Percentiles rank a stretch among this genome's conserved stretches.
These are phyloP conservation scores for Plasmodium inui DNA, from an alignment of 169 alveolate species.

Conservation along the genomic window DNA sequence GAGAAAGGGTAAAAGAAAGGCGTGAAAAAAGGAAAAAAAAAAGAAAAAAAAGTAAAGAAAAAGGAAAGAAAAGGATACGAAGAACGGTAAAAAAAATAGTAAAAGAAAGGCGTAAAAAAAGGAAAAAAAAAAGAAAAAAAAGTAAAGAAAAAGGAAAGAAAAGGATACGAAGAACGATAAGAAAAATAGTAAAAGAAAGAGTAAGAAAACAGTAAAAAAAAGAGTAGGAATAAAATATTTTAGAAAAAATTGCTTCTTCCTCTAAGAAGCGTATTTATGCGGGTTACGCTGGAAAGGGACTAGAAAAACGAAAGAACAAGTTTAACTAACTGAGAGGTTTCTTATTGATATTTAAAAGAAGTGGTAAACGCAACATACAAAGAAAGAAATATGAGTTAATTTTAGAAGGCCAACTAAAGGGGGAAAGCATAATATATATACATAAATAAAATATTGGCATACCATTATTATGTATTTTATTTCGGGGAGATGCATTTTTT, in stretches of 20 bases:
- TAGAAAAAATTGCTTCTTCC: background rate
- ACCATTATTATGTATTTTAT: too few species aligned
- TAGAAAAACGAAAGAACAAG: background rate
- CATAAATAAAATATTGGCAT: too few species aligned
- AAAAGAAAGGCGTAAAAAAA: too few species aligned
- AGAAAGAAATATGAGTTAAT: background rate
- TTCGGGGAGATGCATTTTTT: background rate
- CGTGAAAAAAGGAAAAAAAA: too few species aligned
- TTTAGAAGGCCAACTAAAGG: background rate
- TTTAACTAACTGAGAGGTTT: background rate
- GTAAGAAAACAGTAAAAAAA: too few species aligned
- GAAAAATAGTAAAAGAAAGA: too few species aligned
- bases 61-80: too few species aligned
- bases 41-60: too few species aligned
- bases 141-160: too few species aligned
- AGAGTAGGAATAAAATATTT: background rate
- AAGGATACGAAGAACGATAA: too few species aligned
- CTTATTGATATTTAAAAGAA: background rate
- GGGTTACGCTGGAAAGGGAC: background rate
- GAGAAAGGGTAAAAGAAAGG: background rate
- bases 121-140: too few species aligned
- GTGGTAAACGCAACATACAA: background rate
- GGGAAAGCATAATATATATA: background rate
- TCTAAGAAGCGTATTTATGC: background rate
- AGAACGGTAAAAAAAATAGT: too few species aligned